phyloP scores from a whole-genome alignment of 1,284 basidiomycete species.

The Puccinia horiana region DNA sequence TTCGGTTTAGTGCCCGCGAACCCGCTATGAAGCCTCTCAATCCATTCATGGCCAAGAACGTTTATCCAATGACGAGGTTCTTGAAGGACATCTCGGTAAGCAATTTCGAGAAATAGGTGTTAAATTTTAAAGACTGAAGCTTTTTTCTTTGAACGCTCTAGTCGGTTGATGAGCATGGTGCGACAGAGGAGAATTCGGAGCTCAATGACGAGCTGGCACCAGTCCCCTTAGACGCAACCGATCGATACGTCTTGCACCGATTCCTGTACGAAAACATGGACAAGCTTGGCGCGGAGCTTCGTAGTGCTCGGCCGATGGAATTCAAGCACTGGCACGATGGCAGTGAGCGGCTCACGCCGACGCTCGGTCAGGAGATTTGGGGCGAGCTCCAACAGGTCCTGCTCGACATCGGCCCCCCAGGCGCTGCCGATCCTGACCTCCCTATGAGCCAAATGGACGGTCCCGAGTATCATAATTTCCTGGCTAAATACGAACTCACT shows the following conservation, averaged over 20 bases:
- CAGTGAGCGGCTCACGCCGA: constrained; percentile 59
- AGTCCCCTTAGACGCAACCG: constrained; percentile 70
- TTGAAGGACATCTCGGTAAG: constrained; percentile 76
- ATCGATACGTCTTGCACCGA: constrained; percentile 75
- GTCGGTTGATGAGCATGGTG: constrained; percentile 31
- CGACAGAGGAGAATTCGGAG: not conserved
- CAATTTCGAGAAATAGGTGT: constrained; percentile 40
- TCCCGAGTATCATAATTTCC: constrained; percentile 33
- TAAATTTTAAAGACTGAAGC: not conserved
- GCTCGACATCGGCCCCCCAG: constrained; percentile 72
- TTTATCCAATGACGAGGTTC: constrained; percentile 76
- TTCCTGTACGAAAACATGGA: constrained; percentile 79
- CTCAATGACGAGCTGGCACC: constrained; percentile 21
- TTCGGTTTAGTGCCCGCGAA: constrained; percentile 80
- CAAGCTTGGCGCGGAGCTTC: constrained; percentile 77
- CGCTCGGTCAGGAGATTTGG: constrained; percentile 72
- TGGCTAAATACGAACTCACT: constrained; percentile 39
- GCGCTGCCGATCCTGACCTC: constrained; percentile 63
- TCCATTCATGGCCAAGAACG: constrained; percentile 73
- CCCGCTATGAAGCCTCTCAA: constrained; percentile 79
- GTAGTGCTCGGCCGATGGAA: constrained; percentile 59
- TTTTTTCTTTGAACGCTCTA: not conserved
- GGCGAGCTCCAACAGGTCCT: constrained; percentile 72
- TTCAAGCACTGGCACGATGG: constrained; percentile 54
- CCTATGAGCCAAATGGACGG: constrained; percentile 18